Evolutionary conservation across 2,329 filamentous ascomycete species (phyloP).

Genomic region (Daldinia sp.): DNA sequence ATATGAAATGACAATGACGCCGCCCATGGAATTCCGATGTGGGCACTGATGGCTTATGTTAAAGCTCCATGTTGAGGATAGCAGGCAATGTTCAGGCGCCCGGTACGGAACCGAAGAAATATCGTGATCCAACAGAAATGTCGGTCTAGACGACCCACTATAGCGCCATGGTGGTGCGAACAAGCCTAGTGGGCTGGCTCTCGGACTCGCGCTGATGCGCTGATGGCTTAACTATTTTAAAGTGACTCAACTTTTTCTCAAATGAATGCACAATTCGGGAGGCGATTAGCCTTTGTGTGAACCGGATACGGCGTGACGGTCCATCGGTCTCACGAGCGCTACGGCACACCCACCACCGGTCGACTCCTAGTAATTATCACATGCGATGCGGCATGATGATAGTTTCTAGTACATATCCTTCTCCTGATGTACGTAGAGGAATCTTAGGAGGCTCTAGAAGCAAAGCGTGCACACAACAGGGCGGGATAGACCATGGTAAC

Average conservation of each 20-base stretch:
- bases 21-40: slow-evolving; percentile 17
- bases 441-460: slow-evolving; percentile 22
- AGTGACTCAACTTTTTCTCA: background rate
- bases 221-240: slow-evolving; percentile 14
- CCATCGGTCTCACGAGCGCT: slow-evolving; percentile 24
- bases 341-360: slow-evolving; percentile 23
- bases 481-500: slow-evolving; percentile 7
- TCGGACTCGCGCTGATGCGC: slow-evolving; percentile 21
- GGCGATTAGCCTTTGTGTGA: slow-evolving; percentile 19
- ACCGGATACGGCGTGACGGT: slow-evolving; percentile 26
- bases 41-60: slow-evolving; percentile 26
- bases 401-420: slow-evolving; percentile 1
- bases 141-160: slow-evolving; percentile 36
- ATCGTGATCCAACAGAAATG: slow-evolving; percentile 32
- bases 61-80: slow-evolving; percentile 22
- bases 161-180: slow-evolving; percentile 31
- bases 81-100: slow-evolving; percentile 16
- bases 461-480: slow-evolving; percentile 8
- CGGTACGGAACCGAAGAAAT: slow-evolving; percentile 31
- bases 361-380: slow-evolving; percentile 25
- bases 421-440: background rate
- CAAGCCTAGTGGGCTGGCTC: slow-evolving; percentile 21
- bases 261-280: slow-evolving; percentile 21
- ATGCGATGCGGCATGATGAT: slow-evolving; percentile 22
- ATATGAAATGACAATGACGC: slow-evolving; percentile 23